These are phyloP conservation scores for Eucalyptus pauciflora DNA, from an alignment of 345 rosid species.

Conservation along the genomic window DNA sequence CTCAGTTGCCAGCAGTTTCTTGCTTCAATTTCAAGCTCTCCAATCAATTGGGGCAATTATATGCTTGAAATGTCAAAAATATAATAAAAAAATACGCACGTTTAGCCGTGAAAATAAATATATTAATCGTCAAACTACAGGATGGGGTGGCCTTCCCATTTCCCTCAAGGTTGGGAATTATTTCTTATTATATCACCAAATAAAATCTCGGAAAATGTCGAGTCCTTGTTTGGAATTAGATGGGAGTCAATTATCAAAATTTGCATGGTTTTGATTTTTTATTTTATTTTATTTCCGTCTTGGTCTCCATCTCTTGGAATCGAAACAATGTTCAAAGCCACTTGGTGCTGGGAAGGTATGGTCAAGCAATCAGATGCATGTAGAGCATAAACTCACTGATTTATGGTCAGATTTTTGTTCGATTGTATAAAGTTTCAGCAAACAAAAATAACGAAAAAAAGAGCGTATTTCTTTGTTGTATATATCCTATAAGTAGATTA, in stretches of 20 bases:
- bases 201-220: not conserved
- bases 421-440: not conserved
- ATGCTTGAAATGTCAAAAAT: not conserved
- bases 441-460: not conserved
- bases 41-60: not conserved
- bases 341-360: not conserved
- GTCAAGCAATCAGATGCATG: not conserved
- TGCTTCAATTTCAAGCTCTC: not conserved
- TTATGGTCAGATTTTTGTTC: not conserved
- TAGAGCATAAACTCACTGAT: not conserved
- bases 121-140: not conserved
- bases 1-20: not conserved
- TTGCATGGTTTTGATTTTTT: not conserved
- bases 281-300: no score
- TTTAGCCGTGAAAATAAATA: not conserved
- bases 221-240: not conserved
- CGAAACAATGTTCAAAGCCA: not conserved
- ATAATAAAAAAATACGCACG: not conserved
- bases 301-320: not conserved
- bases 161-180: not conserved
- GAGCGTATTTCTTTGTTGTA: not conserved
- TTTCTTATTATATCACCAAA: not conserved
- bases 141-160: not conserved
- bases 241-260: not conserved
- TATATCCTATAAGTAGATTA: not conserved